Base-by-base conservation (phyloP, 148 eudicot species). In the Fallopia convolvulus region DNA sequence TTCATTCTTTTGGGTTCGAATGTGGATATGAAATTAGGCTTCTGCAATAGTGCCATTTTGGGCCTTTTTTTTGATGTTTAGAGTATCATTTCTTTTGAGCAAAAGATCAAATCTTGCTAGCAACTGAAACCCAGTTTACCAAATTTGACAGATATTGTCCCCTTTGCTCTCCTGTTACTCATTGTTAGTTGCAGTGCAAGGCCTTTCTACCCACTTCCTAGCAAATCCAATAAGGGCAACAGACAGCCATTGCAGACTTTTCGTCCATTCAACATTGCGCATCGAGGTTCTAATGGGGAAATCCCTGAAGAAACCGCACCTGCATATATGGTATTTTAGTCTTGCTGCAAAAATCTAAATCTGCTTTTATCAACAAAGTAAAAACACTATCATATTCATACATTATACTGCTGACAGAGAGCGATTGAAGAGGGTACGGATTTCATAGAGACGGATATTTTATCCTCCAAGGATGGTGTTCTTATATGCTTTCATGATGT, bases 281-380 rank as follows among this genome's bases (percentile, higher is more conserved):
- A 92, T 77, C 88, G 99, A 77, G 99, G 99, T 75, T 87, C 99
- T 58, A 95, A 95, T 86, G 99, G 99, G 72, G 99, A 95, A 83
- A 46, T 89, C 76, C 99, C 99, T 36, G 99, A 95, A 84, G 99
- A 92, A 86, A 89, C 97, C 75, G 85, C 89, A 77, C 83, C 93
- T 72, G 97, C 99, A 52, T 95, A 95, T 46, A 44, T 44, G 52
- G 53, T 73, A 11, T 44, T 17, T 44, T 44, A 6, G 2, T 15
- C 20, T 7, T 52, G 20, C 3, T 52, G 20, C 58, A 52, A 6
- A 52, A 52, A 33, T 8, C 32, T 18, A 71, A 21, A 75, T 70
- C 42, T 44, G 39, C 30, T 30, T n/a, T 32, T 73, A 42, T 5
- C 52, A 40, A 33, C 26, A 12, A 40, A 73, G 26, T 17, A 26